Percentiles rank a stretch among this genome's conserved stretches.
phyloP scores from a whole-genome alignment of 352 stramenopile genomes.

The Phytophthora meadii region DNA sequence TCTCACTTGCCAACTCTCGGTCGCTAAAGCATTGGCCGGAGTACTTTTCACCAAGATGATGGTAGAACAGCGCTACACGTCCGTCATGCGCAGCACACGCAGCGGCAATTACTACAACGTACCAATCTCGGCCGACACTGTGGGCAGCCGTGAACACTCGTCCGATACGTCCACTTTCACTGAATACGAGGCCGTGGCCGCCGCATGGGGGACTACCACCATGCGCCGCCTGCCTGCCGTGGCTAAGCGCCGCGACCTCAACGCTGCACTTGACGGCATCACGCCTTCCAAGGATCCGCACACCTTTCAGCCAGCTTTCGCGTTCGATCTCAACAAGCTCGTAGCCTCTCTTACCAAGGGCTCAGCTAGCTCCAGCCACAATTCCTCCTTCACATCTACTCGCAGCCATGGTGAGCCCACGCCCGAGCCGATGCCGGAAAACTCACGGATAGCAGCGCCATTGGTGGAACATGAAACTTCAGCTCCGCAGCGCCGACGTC shows the following conservation, averaged over 20 bases:
- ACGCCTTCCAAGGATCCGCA: slow-evolving; percentile 40
- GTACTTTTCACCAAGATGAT: slow-evolving; percentile 33
- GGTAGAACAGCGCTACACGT: slow-evolving; percentile 54
- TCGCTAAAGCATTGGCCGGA: slow-evolving; percentile 17
- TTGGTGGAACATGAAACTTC: slow-evolving; percentile 8
- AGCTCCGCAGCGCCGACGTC: slow-evolving; percentile 38
- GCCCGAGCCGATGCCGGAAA: slow-evolving; percentile 33
- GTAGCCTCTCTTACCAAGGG: slow-evolving; percentile 49
- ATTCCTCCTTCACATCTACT: slow-evolving; percentile 46
- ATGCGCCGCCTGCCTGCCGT: slow-evolving; percentile 49
- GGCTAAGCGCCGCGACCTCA: slow-evolving; percentile 45
- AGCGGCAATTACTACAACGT: slow-evolving; percentile 75
- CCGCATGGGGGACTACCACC: slow-evolving; percentile 47
- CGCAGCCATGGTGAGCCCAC: slow-evolving; percentile 33
- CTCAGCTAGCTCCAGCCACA: slow-evolving; percentile 29
- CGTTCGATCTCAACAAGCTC: slow-evolving; percentile 65
- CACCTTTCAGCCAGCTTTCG: slow-evolving; percentile 57
- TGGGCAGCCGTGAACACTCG: slow-evolving; percentile 17
- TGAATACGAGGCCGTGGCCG: slow-evolving; percentile 37
- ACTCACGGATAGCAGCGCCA: slow-evolving; percentile 42
- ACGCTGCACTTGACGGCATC: slow-evolving; percentile 46
- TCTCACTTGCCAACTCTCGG: slow-evolving; percentile 29
- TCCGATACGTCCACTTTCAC: slow-evolving; percentile 29
- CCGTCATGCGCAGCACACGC: slow-evolving; percentile 62
- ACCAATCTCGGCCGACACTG: slow-evolving; percentile 39